Conservation (phyloP, 1,284 basidiomycete genomes). For the Apiotrichum siamense region DNA sequence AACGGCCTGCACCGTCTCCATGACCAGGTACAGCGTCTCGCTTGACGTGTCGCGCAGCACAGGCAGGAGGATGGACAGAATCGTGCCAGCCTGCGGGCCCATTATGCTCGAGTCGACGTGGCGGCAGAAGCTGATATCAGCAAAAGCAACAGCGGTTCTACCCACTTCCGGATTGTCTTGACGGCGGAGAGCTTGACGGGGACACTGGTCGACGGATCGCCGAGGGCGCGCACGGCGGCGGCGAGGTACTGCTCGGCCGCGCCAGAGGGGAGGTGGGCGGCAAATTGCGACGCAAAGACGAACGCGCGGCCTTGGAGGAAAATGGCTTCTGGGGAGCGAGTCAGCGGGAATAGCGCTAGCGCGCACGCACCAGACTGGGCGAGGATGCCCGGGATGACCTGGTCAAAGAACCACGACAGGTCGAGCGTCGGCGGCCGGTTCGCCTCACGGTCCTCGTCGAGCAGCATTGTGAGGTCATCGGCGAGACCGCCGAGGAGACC, state of each 20-base stretch:
- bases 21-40: slow-evolving; percentile 81
- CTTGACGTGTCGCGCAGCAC: slow-evolving; percentile 73
- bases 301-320: slow-evolving; percentile 93
- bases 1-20: slow-evolving; percentile 76
- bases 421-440: slow-evolving; percentile 64
- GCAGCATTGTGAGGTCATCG: slow-evolving; percentile 65
- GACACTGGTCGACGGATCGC: slow-evolving; percentile 61
- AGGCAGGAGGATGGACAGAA: slow-evolving; percentile 77
- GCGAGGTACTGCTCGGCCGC: slow-evolving; percentile 77
- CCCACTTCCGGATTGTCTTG: slow-evolving; percentile 81
- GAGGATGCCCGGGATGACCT: slow-evolving; percentile 73
- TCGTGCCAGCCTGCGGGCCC: slow-evolving; percentile 61
- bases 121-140: slow-evolving; percentile 49
- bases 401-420: slow-evolving; percentile 65
- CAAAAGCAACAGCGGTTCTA: neutral
- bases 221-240: slow-evolving; percentile 78
- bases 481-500: slow-evolving; percentile 78
- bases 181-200: slow-evolving; percentile 92
- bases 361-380: slow-evolving; percentile 25
- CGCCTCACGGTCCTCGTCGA: slow-evolving; percentile 64
- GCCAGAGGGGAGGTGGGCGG: slow-evolving; percentile 63
- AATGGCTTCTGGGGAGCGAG: slow-evolving; percentile 57
- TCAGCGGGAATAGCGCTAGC: neutral
- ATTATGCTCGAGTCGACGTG: slow-evolving; percentile 53
- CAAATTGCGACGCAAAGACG: slow-evolving; percentile 87